A percentile compares a stretch with the other conserved stretches of the same genome.
These are phyloP conservation scores for Aspergillus brunneoviolaceus DNA, from an alignment of 2,329 filamentous ascomycete species.

Conservation along the genomic window DNA sequence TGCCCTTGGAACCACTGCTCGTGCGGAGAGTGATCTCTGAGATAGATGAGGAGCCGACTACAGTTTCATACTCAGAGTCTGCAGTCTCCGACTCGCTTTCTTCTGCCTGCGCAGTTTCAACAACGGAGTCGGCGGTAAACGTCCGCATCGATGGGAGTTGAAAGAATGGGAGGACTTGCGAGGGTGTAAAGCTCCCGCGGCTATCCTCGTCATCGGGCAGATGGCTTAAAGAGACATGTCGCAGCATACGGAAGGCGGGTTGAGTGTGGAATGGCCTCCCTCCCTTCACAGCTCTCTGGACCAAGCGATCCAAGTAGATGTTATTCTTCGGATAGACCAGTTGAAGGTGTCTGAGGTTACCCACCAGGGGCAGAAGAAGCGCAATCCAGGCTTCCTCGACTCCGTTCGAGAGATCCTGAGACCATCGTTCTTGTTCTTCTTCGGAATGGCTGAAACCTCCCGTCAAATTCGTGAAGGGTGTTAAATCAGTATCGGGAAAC, in stretches of 20 bases:
- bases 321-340: constrained; percentile 23
- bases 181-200: constrained; percentile 13
- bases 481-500: constrained; percentile 10
- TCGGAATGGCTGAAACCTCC: constrained; percentile 17
- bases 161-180: constrained; percentile 27
- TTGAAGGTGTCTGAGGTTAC: constrained; percentile 22
- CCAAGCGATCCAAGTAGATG: constrained; percentile 21
- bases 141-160: constrained; percentile 25
- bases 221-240: constrained; percentile 21
- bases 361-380: constrained; percentile 25
- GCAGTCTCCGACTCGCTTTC: background rate
- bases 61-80: background rate
- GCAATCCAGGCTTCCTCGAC: constrained; percentile 30
- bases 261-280: constrained; percentile 20
- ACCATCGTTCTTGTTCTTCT: constrained; percentile 25
- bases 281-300: constrained; percentile 22
- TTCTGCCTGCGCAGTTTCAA: constrained; percentile 20
- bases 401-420: constrained; percentile 20
- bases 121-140: constrained; percentile 25
- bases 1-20: constrained; percentile 29
- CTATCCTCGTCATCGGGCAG: constrained; percentile 8
- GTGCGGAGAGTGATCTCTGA: constrained; percentile 26
- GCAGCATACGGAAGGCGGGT: constrained; percentile 21
- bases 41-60: constrained; percentile 18
- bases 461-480: constrained; percentile 10